Conservation (phyloP, 2,329 filamentous ascomycete species). For the Colletotrichum salicis region DNA sequence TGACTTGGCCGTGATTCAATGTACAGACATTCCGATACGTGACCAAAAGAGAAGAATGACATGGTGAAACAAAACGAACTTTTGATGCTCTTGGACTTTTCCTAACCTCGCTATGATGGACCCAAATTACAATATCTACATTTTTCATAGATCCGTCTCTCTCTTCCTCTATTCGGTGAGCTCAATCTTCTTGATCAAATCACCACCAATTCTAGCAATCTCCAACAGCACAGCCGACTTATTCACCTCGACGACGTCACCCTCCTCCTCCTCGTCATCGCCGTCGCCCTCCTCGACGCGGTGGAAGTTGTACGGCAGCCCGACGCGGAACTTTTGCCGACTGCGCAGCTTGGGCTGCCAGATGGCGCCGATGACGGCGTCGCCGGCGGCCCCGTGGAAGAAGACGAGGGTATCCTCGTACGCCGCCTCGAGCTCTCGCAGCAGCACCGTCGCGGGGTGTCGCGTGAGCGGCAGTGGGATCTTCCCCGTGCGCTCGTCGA, state of each 20-base stretch:
- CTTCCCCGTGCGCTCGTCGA: slow-evolving; percentile 68
- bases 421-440: slow-evolving; percentile 72
- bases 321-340: slow-evolving; percentile 74
- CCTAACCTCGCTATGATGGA: slow-evolving; percentile 5
- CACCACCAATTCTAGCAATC: slow-evolving; percentile 74
- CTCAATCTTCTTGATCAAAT: slow-evolving; percentile 76
- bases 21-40: too few relatives aligned
- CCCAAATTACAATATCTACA: background rate
- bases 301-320: slow-evolving; percentile 71
- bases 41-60: background rate
- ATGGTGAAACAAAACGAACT: background rate
- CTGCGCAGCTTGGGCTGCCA: slow-evolving; percentile 67
- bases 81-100: background rate
- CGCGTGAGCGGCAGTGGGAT: slow-evolving; percentile 61
- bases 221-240: slow-evolving; percentile 75
- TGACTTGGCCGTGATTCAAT: background rate
- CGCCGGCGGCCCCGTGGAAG: slow-evolving; percentile 75
- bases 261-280: slow-evolving; percentile 51
- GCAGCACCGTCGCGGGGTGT: slow-evolving; percentile 70
- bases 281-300: slow-evolving; percentile 37
- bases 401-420: slow-evolving; percentile 81
- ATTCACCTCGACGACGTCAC: slow-evolving; percentile 70
- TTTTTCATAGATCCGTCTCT: background rate
- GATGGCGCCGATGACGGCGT: slow-evolving; percentile 64
- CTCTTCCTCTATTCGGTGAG: slow-evolving; percentile 39